Evolutionary conservation across 2,329 filamentous ascomycete genomes (phyloP).

Genomic region (Diaporthe ampelina): DNA sequence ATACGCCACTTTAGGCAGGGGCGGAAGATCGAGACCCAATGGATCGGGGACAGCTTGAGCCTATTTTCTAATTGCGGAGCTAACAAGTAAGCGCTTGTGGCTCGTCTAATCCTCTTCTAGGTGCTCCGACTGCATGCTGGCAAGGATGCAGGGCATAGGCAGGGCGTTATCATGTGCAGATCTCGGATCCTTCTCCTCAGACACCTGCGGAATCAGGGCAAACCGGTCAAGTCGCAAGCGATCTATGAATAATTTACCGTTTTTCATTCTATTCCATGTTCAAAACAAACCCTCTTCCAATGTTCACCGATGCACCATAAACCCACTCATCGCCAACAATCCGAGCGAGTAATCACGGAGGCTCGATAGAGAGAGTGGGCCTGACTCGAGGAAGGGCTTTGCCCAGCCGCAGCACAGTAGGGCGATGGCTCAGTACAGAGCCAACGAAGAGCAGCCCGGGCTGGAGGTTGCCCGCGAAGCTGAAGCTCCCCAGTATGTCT

Average conservation of each 20-base stretch:
- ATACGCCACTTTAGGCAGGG: constrained; percentile 19
- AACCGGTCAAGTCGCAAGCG: background rate
- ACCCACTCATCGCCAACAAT: background rate
- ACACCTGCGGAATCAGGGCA: background rate
- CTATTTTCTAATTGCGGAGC: constrained; percentile 29
- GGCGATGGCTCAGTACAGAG: constrained; percentile 3
- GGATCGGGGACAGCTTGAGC: background rate
- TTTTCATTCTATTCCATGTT: background rate
- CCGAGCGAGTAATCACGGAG: background rate
- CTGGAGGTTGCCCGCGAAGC: constrained; percentile 16
- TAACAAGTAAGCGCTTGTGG: constrained; percentile 5
- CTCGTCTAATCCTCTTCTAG: constrained; percentile 22
- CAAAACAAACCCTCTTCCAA: background rate
- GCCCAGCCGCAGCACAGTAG: constrained; percentile 1
- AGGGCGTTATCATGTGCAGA: constrained; percentile 11
- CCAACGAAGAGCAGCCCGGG: constrained; percentile 24
- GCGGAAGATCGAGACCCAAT: constrained; percentile 9
- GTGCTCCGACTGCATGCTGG: background rate
- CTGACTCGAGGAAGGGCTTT: background rate
- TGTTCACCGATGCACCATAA: background rate
- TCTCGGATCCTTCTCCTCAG: constrained; percentile 26
- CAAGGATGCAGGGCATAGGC: background rate
- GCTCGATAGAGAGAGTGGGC: background rate
- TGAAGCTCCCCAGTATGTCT: constrained; percentile 23
- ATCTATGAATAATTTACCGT: background rate